These are phyloP conservation scores for Boletales sp. DNA, from an alignment of 768 basidiomycete species.

Conservation along the genomic window DNA sequence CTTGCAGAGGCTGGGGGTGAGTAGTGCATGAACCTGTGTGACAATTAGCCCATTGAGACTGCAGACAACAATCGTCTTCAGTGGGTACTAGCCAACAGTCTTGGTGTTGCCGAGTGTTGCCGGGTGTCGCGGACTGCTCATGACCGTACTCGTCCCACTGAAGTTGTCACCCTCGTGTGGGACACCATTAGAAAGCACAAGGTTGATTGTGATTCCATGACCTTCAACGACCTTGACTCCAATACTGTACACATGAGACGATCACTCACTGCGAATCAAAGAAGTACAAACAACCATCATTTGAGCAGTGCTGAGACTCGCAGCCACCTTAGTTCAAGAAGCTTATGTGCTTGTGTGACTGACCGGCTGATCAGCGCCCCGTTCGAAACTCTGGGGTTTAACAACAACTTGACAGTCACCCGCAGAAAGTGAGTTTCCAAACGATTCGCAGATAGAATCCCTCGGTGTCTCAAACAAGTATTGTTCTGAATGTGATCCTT, in stretches of 20 bases:
- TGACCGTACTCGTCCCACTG: too few species aligned
- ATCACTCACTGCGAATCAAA: slow-evolving; percentile 67
- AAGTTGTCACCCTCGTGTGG: slow-evolving; percentile 87
- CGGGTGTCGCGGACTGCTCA: too few species aligned
- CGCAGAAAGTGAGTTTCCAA: slow-evolving; percentile 70
- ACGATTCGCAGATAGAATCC: slow-evolving; percentile 14
- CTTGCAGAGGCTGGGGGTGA: slow-evolving; percentile 99
- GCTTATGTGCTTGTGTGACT: too few species aligned
- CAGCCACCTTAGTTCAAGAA: too few species aligned
- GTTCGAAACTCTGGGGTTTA: slow-evolving; percentile 92
- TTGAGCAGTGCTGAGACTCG: too few species aligned
- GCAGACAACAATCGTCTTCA: slow-evolving; percentile 93
- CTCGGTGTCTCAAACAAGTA: slow-evolving; percentile 14
- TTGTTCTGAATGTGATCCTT: slow-evolving; percentile 23
- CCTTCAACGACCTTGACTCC: slow-evolving; percentile 98
- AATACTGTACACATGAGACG: slow-evolving; percentile 98
- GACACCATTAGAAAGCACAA: slow-evolving; percentile 92
- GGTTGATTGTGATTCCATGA: slow-evolving; percentile 95
- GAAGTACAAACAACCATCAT: slow-evolving; percentile 72
- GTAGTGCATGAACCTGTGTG: slow-evolving; percentile 87
- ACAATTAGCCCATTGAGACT: slow-evolving; percentile 97
- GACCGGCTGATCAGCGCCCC: slow-evolving; percentile 57
- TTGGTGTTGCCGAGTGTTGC: too few species aligned
- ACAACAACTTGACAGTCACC: slow-evolving; percentile 88
- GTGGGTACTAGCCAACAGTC: too few species aligned